Evolutionary conservation across 805 yeast genomes (phyloP).

Genomic region (Ogataea pini): DNA sequence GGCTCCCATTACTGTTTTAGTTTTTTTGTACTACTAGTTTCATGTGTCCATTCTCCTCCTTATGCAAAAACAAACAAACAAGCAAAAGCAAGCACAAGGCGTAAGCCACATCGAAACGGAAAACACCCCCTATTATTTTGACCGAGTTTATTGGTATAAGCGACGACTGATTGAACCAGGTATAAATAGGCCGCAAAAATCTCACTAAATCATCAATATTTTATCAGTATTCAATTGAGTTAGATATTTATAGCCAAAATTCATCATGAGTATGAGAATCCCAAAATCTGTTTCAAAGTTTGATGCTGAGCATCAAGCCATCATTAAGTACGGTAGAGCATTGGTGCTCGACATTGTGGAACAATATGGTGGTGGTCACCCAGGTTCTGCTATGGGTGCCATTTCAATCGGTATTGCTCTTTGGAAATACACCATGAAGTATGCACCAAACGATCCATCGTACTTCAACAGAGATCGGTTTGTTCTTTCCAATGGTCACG

Average conservation of each 20-base stretch:
- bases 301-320: constrained; percentile 31
- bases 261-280: constrained; percentile 25
- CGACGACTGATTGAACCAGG: neutral
- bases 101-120: neutral
- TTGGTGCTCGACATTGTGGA: constrained; percentile 38
- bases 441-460: constrained; percentile 86
- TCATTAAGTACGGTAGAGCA: constrained; percentile 37
- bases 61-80: neutral
- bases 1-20: constrained; percentile 4
- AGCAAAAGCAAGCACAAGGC: constrained; percentile 1
- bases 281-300: constrained; percentile 29
- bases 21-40: too few species aligned
- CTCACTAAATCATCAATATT: neutral
- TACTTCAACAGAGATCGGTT: constrained; percentile 97
- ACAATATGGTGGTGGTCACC: constrained; percentile 70
- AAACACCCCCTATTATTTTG: neutral
- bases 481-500: constrained; percentile 94
- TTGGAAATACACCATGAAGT: constrained; percentile 70
- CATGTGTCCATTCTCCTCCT: neutral
- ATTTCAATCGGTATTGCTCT: constrained; percentile 93
- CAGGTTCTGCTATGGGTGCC: constrained; percentile 98
- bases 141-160: neutral
- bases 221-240: too few species aligned
- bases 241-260: too few species aligned
- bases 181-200: constrained; percentile 2